A percentile compares a stretch with the other conserved stretches of the same genome.
phyloP scores from a whole-genome alignment of 495 filamentous ascomycete genomes.

The Sordaria brevicollis region DNA sequence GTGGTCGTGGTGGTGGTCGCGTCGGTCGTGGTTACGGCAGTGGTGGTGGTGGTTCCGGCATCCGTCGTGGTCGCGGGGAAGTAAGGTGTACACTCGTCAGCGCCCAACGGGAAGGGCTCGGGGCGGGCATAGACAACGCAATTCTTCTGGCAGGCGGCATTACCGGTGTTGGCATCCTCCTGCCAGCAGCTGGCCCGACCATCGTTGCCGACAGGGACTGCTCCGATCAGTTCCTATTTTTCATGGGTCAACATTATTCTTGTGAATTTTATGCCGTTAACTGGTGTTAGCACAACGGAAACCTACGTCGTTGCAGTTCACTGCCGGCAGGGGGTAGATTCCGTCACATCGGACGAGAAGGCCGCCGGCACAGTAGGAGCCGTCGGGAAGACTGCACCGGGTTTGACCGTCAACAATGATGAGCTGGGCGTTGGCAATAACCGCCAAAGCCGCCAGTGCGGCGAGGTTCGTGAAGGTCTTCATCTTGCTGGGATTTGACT shows the following conservation, averaged over 20 bases:
- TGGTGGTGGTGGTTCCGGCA: not conserved
- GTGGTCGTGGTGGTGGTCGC: not conserved
- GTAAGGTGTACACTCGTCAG: constrained; percentile 13
- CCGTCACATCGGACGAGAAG: constrained; percentile 22
- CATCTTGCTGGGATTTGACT: constrained; percentile 8
- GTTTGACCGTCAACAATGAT: constrained; percentile 4
- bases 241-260: not conserved
- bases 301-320: constrained; percentile 17
- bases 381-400: constrained; percentile 15
- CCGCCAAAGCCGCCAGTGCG: constrained; percentile 14
- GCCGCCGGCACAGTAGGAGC: constrained; percentile 19
- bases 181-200: constrained; percentile 17
- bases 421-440: constrained; percentile 18
- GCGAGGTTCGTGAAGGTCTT: constrained; percentile 18
- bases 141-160: constrained; percentile 29
- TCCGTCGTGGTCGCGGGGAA: constrained; percentile 6
- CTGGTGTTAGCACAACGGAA: not conserved
- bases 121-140: constrained; percentile 23
- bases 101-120: constrained; percentile 14
- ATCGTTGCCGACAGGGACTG: constrained; percentile 14
- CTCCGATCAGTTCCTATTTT: constrained; percentile 18
- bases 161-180: constrained; percentile 8
- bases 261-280: too few species aligned
- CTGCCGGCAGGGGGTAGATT: constrained; percentile 9
- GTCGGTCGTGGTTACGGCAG: not conserved